Evolutionary conservation across 768 basidiomycete species (phyloP).

Genomic region (Kwoniella sp.): DNA sequence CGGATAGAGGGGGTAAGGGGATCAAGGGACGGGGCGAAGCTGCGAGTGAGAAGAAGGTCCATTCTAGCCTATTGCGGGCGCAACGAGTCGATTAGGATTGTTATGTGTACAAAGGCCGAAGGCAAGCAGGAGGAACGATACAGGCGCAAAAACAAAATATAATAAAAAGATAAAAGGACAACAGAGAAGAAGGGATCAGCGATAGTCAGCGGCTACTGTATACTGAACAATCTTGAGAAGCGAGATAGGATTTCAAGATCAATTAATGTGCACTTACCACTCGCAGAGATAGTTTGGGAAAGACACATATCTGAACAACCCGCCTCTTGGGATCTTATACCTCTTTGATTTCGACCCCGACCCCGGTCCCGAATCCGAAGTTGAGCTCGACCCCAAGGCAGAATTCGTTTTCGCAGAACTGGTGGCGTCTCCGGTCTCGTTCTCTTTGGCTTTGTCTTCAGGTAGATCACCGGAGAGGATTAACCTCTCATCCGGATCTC

Average conservation of each 20-base stretch:
- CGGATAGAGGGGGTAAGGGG: background rate
- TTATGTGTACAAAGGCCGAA: too few relatives aligned
- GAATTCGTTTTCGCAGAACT: too few relatives aligned
- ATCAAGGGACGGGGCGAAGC: slow-evolving; percentile 55
- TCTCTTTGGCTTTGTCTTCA: slow-evolving; percentile 26
- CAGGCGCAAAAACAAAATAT: too few relatives aligned
- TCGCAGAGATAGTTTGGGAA: slow-evolving; percentile 95
- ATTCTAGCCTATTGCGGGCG: slow-evolving; percentile 69
- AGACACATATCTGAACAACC: slow-evolving; percentile 74
- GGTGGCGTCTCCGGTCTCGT: too few relatives aligned
- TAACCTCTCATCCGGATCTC: slow-evolving; percentile 44
- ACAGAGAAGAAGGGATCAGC: too few relatives aligned
- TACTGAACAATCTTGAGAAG: too few relatives aligned
- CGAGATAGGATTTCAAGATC: too few relatives aligned
- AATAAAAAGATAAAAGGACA: too few relatives aligned
- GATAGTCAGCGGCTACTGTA: too few relatives aligned
- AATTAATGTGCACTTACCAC: too few relatives aligned
- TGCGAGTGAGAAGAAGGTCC: slow-evolving; percentile 82
- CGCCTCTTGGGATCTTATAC: slow-evolving; percentile 66
- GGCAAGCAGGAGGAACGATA: too few relatives aligned
- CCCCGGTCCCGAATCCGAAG: background rate
- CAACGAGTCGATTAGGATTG: too few relatives aligned
- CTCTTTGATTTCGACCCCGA: slow-evolving; percentile 31
- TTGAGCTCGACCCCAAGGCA: background rate
- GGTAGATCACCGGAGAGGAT: slow-evolving; percentile 9